phyloP scores from a whole-genome alignment of 768 basidiomycete genomes.

The Suillus hirtellus region DNA sequence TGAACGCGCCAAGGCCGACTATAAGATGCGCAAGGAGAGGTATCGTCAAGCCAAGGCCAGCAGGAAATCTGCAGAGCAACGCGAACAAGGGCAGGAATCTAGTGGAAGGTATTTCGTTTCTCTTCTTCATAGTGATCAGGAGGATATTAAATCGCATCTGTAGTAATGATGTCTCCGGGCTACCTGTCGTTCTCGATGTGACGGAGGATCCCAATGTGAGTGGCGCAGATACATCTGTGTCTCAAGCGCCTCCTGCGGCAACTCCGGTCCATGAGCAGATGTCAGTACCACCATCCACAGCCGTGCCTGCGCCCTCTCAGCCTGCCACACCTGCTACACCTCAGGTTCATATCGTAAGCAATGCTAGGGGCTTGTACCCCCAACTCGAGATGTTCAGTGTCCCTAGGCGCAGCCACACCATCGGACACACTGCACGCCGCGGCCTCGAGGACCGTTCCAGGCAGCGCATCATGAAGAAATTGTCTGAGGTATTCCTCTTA shows the following conservation, averaged over 20 bases:
- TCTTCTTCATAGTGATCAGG: neutral
- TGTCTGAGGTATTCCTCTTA: constrained; percentile 58
- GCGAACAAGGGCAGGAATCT: constrained; percentile 19
- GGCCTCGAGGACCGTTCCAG: constrained; percentile 29
- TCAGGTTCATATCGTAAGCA: constrained; percentile 55
- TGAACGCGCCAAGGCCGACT: constrained; percentile 64
- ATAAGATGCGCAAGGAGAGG: constrained; percentile 69
- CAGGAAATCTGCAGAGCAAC: constrained; percentile 41
- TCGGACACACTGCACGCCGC: constrained; percentile 25
- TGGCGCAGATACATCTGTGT: constrained; percentile 2
- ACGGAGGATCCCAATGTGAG: constrained; percentile 10
- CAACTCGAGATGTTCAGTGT: constrained; percentile 63
- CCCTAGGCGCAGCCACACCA: constrained; percentile 43
- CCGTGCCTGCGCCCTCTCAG: constrained; percentile 17
- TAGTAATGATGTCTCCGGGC: constrained; percentile 26
- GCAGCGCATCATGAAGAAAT: constrained; percentile 53
- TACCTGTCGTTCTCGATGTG: constrained; percentile 19
- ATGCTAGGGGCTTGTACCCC: constrained; percentile 59
- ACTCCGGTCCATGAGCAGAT: constrained; percentile 15
- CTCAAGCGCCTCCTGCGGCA: constrained; percentile 6
- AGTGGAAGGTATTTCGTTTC: constrained; percentile 26
- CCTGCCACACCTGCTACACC: constrained; percentile 17
- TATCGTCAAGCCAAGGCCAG: constrained; percentile 61
- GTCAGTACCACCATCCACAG: constrained; percentile 8
- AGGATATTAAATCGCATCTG: constrained; percentile 10